A percentile compares a stretch with the other conserved stretches of the same genome.
phyloP scores from a whole-genome alignment of 2,329 filamentous ascomycete species.

The Lachnellula arida region DNA sequence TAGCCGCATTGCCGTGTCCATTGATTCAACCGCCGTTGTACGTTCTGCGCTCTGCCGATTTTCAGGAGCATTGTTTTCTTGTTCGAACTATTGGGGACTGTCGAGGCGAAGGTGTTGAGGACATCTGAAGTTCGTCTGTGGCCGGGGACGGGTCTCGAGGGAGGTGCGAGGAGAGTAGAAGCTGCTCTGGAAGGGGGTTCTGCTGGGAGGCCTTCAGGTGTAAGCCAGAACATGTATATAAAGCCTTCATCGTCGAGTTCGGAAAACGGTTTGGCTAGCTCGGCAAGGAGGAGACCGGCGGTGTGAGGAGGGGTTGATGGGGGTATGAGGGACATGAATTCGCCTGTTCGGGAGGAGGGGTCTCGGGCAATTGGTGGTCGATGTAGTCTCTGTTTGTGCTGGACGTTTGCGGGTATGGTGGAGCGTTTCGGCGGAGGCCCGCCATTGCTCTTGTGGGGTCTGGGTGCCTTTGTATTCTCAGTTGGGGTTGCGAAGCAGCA shows the following conservation, averaged over 20 bases:
- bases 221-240: slow-evolving; percentile 99
- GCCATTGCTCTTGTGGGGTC: slow-evolving; percentile 20
- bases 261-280: slow-evolving; percentile 73
- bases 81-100: slow-evolving; percentile 27
- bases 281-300: slow-evolving; percentile 65
- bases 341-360: slow-evolving; percentile 33
- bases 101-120: slow-evolving; percentile 45
- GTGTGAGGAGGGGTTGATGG: slow-evolving; percentile 60
- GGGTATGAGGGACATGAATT: slow-evolving; percentile 66
- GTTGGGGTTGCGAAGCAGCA: slow-evolving; percentile 30
- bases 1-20: slow-evolving; percentile 94
- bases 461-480: slow-evolving; percentile 17
- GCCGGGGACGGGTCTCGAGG: slow-evolving; percentile 34
- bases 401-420: slow-evolving; percentile 6
- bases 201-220: slow-evolving; percentile 54
- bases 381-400: slow-evolving; percentile 12
- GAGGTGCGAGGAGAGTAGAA: slow-evolving; percentile 53
- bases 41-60: slow-evolving; percentile 69
- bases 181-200: slow-evolving; percentile 55
- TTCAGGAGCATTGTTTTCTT: slow-evolving; percentile 62
- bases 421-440: slow-evolving; percentile 11
- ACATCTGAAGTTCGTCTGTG: slow-evolving; percentile 50
- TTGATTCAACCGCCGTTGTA: slow-evolving; percentile 85
- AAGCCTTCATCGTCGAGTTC: slow-evolving; percentile 76
- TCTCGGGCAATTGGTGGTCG: slow-evolving; percentile 25